Evolutionary conservation across 495 filamentous ascomycete genomes (phyloP).

Genomic region (Halenospora varia): DNA sequence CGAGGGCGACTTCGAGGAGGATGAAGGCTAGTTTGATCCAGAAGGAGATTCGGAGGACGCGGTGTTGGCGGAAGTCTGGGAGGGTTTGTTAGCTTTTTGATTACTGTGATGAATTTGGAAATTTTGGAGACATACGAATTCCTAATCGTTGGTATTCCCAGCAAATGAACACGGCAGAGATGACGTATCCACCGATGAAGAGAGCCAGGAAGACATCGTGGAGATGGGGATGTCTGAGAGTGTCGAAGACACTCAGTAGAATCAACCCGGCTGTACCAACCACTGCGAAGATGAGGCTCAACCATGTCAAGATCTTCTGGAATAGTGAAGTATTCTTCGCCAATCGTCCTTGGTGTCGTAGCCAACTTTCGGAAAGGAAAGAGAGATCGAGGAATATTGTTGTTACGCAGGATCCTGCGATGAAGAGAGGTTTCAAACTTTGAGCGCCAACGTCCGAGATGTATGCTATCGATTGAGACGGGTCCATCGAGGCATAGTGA

Average conservation of each 20-base stretch:
- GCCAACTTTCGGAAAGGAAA: conserved; percentile 75
- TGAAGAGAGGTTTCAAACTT: conserved; percentile 79
- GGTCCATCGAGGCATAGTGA: conserved; percentile 64
- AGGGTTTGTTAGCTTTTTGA: not conserved
- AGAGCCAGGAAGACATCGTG: conserved; percentile 78
- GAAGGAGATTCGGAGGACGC: conserved; percentile 70
- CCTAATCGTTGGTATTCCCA: conserved; percentile 84
- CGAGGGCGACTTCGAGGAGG: conserved; percentile 70
- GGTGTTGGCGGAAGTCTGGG: conserved; percentile 64
- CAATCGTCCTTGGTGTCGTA: conserved; percentile 71
- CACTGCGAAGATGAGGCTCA: conserved; percentile 70
- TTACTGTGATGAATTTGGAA: not conserved
- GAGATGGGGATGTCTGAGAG: conserved; percentile 52
- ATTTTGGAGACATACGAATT: conserved; percentile 40
- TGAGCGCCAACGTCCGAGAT: conserved; percentile 76
- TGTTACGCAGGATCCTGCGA: conserved; percentile 72
- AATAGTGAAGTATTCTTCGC: conserved; percentile 60
- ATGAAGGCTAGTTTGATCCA: conserved; percentile 80
- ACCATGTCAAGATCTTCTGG: conserved; percentile 66
- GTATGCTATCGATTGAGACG: conserved; percentile 68
- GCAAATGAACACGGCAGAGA: conserved; percentile 81
- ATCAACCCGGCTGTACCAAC: conserved; percentile 77
- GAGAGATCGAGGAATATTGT: conserved; percentile 81
- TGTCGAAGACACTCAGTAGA: conserved; percentile 82
- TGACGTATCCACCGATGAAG: conserved; percentile 80